Evolutionary conservation across 192 early-diverging fungal species (phyloP).

Genomic region (Linnemannia zychae): DNA sequence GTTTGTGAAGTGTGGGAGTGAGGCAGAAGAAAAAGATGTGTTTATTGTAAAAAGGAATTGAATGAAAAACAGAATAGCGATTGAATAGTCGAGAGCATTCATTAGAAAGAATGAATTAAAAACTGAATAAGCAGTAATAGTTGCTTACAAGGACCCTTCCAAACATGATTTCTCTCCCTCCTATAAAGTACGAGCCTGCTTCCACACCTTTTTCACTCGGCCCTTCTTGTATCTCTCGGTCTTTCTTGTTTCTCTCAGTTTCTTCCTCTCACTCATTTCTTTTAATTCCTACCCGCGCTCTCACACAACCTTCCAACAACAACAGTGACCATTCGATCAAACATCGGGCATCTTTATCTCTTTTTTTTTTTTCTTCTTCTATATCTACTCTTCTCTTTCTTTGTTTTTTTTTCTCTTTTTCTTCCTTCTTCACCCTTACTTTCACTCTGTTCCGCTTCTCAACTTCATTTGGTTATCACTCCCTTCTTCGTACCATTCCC

Average conservation of each 20-base stretch:
- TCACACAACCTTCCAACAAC: neutral
- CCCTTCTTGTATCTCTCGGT: neutral
- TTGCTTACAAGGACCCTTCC: neutral
- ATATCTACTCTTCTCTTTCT: neutral
- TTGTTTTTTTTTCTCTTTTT: neutral
- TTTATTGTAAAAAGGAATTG: too few species aligned
- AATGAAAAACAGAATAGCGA: neutral
- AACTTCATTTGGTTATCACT: neutral
- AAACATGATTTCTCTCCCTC: neutral
- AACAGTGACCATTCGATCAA: too few species aligned
- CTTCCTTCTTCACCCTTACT: neutral
- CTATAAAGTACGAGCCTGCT: too few species aligned
- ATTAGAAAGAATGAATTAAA: conserved; percentile 7
- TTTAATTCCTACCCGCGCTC: neutral
- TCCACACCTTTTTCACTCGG: too few species aligned
- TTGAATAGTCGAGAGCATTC: neutral
- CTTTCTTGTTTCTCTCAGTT: neutral
- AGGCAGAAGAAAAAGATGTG: neutral
- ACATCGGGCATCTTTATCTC: neutral
- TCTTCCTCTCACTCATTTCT: neutral
- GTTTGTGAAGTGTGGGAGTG: neutral
- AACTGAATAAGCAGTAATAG: neutral
- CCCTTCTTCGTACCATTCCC: neutral
- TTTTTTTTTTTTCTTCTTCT: conserved; percentile 4
- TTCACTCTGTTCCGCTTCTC: neutral